Evolutionary conservation across 2,329 filamentous ascomycete species (phyloP), one percentile per base, ranked within the genome.

Genomic region (Aspergillus piperis): DNA sequence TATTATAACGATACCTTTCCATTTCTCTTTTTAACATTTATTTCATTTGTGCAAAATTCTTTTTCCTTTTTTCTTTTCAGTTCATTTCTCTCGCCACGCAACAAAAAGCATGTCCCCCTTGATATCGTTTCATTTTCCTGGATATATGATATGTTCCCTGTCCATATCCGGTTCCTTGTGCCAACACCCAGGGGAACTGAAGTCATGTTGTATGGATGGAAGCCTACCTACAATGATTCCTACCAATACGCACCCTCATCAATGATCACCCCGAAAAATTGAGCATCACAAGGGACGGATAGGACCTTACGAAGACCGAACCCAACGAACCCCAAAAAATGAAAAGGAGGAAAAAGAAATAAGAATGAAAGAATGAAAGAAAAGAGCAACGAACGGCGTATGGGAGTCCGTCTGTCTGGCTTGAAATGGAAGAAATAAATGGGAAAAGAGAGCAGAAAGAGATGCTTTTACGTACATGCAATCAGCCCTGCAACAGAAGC

Each of bases 341-440:
- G n/a, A 38, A 47, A 30, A 30, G 27, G 17, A 17, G 7, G 6
- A 32, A 48, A 53, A 62, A 36, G 36, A 49, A 60, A 57, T 49
- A 61, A 65, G 67, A 70, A 68, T 13, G 38, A 36, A 36, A 13
- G 17, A 23, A 6, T 3, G 23, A 48, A 62, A 36, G 36, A 51
- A 60, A 57, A 49, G 60, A 65, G 67, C 70, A 68, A 64, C 70
- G 65, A 62, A 69, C 64, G 73, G 73, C 73, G 72, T 72, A 72
- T 69, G 64, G 71, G 72, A 71, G 68, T 73, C 68, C 62, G 65
- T 69, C 64, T 72, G 66, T 63, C 69, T 67, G 69, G 67, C 64
- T 61, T 67, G 67, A 64, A 63, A 68, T 38, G 55, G 59, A 56
- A 60, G 62, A 47, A 49, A 57, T 65, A 60, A 49, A 32, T 30